Percentiles rank a stretch among this genome's conserved stretches.
phyloP scores from a whole-genome alignment of 768 basidiomycete species.

The Hemileccinum impolitum region DNA sequence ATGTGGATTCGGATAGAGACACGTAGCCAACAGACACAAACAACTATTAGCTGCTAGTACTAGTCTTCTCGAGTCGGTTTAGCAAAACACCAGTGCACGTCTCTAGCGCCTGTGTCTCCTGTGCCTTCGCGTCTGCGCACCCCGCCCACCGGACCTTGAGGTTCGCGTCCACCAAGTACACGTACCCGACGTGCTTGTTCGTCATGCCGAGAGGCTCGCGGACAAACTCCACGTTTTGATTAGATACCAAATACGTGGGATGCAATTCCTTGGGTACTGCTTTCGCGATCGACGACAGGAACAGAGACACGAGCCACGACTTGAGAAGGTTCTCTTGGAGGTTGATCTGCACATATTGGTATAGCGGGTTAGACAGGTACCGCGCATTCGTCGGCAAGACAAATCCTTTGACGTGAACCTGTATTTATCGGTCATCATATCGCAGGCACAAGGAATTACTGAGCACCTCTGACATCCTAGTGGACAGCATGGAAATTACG shows the following conservation, averaged over 20 bases:
- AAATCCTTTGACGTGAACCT: conserved; percentile 83
- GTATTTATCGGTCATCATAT: not conserved
- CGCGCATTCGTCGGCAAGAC: conserved; percentile 50
- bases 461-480: conserved; percentile 81
- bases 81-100: conserved; percentile 68
- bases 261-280: conserved; percentile 63
- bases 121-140: conserved; percentile 74
- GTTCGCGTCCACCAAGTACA: conserved; percentile 85
- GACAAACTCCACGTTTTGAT: conserved; percentile 81
- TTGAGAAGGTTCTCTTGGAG: conserved; percentile 93
- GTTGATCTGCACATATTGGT: conserved; percentile 83
- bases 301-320: conserved; percentile 83
- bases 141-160: conserved; percentile 89
- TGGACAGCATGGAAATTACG: conserved; percentile 78
- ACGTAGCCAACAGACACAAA: conserved; percentile 29
- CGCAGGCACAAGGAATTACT: not conserved
- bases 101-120: conserved; percentile 69
- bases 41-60: conserved; percentile 7
- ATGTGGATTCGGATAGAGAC: conserved; percentile 9
- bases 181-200: conserved; percentile 89
- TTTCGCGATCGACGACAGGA: conserved; percentile 69
- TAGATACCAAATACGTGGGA: conserved; percentile 72
- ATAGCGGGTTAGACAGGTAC: conserved; percentile 54
- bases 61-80: conserved; percentile 45
- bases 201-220: conserved; percentile 83